Base-by-base conservation (phyloP, 768 basidiomycete species). In the Lactarius psammicola region DNA sequence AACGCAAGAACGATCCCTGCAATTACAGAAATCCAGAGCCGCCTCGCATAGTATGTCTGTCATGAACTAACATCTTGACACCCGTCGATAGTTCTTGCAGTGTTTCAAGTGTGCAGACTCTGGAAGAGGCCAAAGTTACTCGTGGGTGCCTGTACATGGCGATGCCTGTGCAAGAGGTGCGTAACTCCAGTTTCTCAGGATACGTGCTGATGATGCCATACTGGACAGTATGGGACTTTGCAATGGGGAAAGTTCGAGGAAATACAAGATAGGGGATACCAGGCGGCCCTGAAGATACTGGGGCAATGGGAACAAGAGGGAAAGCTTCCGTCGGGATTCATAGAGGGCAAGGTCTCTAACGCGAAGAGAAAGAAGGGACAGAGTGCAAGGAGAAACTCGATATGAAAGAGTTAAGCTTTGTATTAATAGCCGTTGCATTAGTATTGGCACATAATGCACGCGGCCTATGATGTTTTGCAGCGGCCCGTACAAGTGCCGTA, bases 121-220 rank as follows among this genome's bases (percentile, higher is more conserved):
- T 98, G 8, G 95, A 97, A 75, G 95, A 96, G 68, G 95, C 94
- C n/a, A 98, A 98, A 76, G 84, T 85, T 7, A 84, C 89, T 3
- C 89, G 89, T 10, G 92, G 90, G 1, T 95, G 94, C 73, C 78
- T 98, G 54, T 98, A 99, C 73, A 87, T 97, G 76, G 85, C 86
- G 66, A 92, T 98, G 90, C 97, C 97, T 0, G 95, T 99, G 15
- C 93, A 97, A 69, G 87, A 92, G 78, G 92, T 92, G 71, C 67
- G 80, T 72, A 23, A 38, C 26, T 17, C 23, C 28, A n/a, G 28
- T 40, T 46, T 40, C 31, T 38, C 42, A 33, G 3, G 31, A n/a
- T 15, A 31, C 28, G 7, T 23, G n/a, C 15, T 6, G 23, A 31
- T 17, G 30, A 62, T 31, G 11, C 36, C 33, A 18, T 42, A 42